phyloP scores from a whole-genome alignment of 2,329 filamentous ascomycete species.

The Raffaelea arxii region DNA sequence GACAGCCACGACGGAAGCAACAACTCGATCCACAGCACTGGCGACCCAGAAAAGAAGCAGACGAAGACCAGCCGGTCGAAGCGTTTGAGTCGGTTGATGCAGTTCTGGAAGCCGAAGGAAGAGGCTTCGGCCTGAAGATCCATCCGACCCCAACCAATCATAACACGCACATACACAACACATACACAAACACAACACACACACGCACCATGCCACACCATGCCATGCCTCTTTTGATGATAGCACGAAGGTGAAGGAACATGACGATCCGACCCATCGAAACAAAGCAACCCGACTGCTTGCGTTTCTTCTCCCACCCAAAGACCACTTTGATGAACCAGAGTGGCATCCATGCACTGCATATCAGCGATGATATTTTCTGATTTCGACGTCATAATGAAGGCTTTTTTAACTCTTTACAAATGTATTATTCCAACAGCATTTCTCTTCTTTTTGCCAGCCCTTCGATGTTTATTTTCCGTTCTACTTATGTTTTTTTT shows the following conservation, averaged over 20 bases:
- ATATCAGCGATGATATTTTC: too few species aligned
- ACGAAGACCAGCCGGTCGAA: slow-evolving; percentile 54
- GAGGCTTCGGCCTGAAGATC: background rate
- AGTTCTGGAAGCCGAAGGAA: slow-evolving; percentile 64
- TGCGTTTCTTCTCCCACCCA: too few species aligned
- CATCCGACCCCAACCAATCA: background rate
- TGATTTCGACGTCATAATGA: too few species aligned
- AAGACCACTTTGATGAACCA: too few species aligned
- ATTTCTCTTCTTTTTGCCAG: too few species aligned
- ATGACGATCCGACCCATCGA: slow-evolving; percentile 4
- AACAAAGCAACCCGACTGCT: too few species aligned
- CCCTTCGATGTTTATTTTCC: background rate
- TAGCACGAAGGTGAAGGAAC: slow-evolving; percentile 8
- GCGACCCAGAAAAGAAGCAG: slow-evolving; percentile 46
- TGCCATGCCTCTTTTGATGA: slow-evolving; percentile 10
- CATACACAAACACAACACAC: background rate
- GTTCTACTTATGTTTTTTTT: background rate
- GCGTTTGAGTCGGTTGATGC: slow-evolving; percentile 64
- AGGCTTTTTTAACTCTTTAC: too few species aligned
- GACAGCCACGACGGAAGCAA: slow-evolving; percentile 1
- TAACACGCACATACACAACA: background rate
- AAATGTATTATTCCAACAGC: background rate
- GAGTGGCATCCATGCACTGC: too few species aligned
- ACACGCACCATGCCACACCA: background rate
- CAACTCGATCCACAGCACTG: background rate